Evolutionary conservation across 1,139 yeast genomes (phyloP), one percentile per base, ranked within the genome.

Genomic region (Candida tetrigidarum): DNA sequence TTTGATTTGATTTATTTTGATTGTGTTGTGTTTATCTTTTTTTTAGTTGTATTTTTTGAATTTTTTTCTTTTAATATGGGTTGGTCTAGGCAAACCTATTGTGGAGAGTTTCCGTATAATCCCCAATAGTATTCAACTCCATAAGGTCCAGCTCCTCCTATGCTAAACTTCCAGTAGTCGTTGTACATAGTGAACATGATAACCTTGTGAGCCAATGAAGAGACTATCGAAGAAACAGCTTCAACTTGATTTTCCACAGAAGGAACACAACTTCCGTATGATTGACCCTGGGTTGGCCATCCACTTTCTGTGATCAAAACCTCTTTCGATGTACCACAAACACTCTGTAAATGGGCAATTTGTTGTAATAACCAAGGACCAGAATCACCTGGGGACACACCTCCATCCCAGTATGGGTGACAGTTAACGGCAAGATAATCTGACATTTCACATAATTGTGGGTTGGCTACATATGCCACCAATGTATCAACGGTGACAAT

Each of bases 371-470:
- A 74, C 90, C 91, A 86, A 18, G 77, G 66, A 61, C 95, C 96
- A 29, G 93, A 80, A 56, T 81, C 72, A 7, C 69, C 68, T 53
- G 93, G 90, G 48, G 66, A 70, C 45, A 85, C 82, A 58, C 78
- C 69, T 60, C 87, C 85, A 66, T 85, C 91, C 73, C 87, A 86
- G 80, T 74, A 86, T 56, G 93, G 86, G 66, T 86, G 96, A 46
- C 87, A 86, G 66, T 86, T 86, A 55, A 85, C 86, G 25, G 93
- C 93, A 67, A 86, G 74, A 75, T 85, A 86, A 67, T 86, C 95
- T 27, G 91, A 84, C 59, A 71, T 66, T 41, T 74, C 67, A 74
- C 96, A 87, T 64, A 86, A 77, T 32, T 69, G 84, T 50, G 91
- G 85, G 78, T 86, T 84, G 69, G 75, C 74, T 51, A 81, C 74